Evolutionary conservation across 1,284 basidiomycete species (phyloP).

Genomic region (Gomphus bonarii): DNA sequence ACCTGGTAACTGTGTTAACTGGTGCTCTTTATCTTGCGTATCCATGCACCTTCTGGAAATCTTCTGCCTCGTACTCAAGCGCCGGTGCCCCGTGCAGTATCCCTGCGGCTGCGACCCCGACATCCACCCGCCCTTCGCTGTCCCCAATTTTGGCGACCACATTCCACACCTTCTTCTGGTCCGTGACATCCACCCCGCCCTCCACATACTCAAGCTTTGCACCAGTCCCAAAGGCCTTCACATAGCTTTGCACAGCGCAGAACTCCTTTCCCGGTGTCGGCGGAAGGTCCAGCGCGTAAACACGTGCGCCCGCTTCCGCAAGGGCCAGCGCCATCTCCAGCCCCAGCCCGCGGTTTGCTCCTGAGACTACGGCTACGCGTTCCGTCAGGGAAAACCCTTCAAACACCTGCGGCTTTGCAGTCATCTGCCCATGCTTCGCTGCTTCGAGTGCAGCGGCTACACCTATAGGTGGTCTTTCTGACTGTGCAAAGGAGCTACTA

Average conservation of each 20-base stretch:
- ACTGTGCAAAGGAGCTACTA: neutral
- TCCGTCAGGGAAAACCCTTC: slow-evolving; percentile 69
- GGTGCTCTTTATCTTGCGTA: neutral
- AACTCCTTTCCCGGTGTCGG: slow-evolving; percentile 58
- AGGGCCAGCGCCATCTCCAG: slow-evolving; percentile 74
- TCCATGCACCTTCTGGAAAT: slow-evolving; percentile 52
- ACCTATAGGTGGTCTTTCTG: slow-evolving; percentile 28
- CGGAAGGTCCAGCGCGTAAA: slow-evolving; percentile 73
- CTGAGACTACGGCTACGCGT: slow-evolving; percentile 68
- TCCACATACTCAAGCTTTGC: slow-evolving; percentile 53
- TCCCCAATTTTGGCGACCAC: slow-evolving; percentile 50
- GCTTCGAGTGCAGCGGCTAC: slow-evolving; percentile 47
- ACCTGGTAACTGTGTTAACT: slow-evolving; percentile 32
- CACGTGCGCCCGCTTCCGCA: slow-evolving; percentile 67
- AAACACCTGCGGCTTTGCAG: slow-evolving; percentile 42
- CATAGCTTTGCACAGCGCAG: slow-evolving; percentile 42
- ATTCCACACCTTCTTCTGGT: slow-evolving; percentile 49
- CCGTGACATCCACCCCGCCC: slow-evolving; percentile 45
- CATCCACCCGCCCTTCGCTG: slow-evolving; percentile 55
- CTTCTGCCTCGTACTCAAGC: slow-evolving; percentile 57
- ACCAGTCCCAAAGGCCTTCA: slow-evolving; percentile 31
- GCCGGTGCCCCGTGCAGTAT: slow-evolving; percentile 57
- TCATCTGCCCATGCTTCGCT: slow-evolving; percentile 21
- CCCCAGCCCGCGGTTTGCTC: slow-evolving; percentile 73
- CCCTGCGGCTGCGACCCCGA: slow-evolving; percentile 71